Evolutionary conservation across 352 stramenopile species (phyloP).

Genomic region (Globisporangium echinulatum): DNA sequence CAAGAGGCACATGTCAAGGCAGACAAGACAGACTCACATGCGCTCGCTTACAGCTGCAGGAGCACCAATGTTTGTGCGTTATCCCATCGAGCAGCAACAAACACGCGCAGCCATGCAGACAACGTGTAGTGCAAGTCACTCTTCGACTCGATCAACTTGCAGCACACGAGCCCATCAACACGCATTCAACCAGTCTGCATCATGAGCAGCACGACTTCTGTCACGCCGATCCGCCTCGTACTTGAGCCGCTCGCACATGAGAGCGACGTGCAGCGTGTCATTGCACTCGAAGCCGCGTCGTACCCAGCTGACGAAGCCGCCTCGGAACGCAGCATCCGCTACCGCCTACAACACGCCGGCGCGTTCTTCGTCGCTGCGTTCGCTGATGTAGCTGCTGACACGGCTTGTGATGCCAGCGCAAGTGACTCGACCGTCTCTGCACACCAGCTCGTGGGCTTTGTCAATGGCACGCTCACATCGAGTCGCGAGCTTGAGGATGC

Average conservation of each 20-base stretch:
- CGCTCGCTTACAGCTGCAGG: too few species aligned
- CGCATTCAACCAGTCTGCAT: not conserved
- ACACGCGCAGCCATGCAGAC: too few species aligned
- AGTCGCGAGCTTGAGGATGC: conserved; percentile 55
- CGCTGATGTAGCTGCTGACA: too few species aligned
- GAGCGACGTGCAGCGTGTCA: conserved; percentile 32
- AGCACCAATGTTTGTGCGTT: too few species aligned
- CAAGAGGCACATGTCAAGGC: too few species aligned
- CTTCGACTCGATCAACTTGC: not conserved
- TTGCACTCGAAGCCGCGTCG: conserved; percentile 44
- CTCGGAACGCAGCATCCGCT: conserved; percentile 69
- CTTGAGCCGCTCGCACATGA: conserved; percentile 11
- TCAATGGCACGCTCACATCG: conserved; percentile 76
- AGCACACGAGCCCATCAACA: not conserved
- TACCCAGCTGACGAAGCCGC: conserved; percentile 87
- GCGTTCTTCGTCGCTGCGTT: conserved; percentile 55
- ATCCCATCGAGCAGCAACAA: too few species aligned
- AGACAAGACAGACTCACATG: too few species aligned
- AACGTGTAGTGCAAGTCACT: too few species aligned
- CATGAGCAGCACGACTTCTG: not conserved
- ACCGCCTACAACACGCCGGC: conserved; percentile 78
- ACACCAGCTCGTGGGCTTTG: conserved; percentile 73
- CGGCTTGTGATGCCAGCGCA: too few species aligned
- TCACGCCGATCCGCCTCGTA: not conserved
- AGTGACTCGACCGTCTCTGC: too few species aligned